Percentiles rank a stretch among this genome's conserved stretches.
Conservation (phyloP, 495 filamentous ascomycete genomes). For the Daldinia childiae region DNA sequence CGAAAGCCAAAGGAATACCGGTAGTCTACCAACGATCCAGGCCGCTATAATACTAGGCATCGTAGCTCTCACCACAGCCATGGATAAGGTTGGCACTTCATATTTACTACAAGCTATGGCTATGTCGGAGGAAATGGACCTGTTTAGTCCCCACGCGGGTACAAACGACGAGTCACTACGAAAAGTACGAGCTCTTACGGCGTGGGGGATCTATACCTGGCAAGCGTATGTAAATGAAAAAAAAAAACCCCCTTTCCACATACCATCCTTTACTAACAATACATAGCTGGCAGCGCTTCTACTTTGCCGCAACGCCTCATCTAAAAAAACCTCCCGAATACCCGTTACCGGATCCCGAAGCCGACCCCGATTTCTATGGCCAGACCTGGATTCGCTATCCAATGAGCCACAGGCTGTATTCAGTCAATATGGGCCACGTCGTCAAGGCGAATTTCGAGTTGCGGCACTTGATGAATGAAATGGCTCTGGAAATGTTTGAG, state of each 20-base stretch:
- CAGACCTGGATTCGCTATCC: conserved; percentile 53
- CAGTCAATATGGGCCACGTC: conserved; percentile 40
- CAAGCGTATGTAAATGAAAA: conserved; percentile 45
- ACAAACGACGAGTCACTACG: conserved; percentile 30
- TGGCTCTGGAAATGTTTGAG: conserved; percentile 35
- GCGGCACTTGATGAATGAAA: conserved; percentile 48
- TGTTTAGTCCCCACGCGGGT: conserved; percentile 39
- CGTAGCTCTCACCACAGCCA: conserved; percentile 46
- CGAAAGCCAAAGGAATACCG: conserved; percentile 31
- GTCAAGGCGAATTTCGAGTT: conserved; percentile 51
- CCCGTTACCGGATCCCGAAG: conserved; percentile 46
- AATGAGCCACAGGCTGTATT: conserved; percentile 31
- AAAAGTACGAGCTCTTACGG: conserved; percentile 47
- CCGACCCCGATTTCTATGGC: conserved; percentile 49
- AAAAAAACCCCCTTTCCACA: background rate
- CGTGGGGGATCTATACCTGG: conserved; percentile 51
- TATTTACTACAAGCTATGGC: conserved; percentile 47
- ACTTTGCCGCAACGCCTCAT: conserved; percentile 44
- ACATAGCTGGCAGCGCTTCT: conserved; percentile 44
- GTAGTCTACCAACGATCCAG: conserved; percentile 50
- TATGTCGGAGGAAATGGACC: conserved; percentile 47
- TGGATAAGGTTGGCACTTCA: conserved; percentile 50
- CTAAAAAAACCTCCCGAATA: conserved; percentile 40
- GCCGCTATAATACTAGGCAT: conserved; percentile 46
- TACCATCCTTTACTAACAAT: background rate